Base-by-base conservation (phyloP, 2,329 filamentous ascomycete species). In the Aspergillus uvarum region DNA sequence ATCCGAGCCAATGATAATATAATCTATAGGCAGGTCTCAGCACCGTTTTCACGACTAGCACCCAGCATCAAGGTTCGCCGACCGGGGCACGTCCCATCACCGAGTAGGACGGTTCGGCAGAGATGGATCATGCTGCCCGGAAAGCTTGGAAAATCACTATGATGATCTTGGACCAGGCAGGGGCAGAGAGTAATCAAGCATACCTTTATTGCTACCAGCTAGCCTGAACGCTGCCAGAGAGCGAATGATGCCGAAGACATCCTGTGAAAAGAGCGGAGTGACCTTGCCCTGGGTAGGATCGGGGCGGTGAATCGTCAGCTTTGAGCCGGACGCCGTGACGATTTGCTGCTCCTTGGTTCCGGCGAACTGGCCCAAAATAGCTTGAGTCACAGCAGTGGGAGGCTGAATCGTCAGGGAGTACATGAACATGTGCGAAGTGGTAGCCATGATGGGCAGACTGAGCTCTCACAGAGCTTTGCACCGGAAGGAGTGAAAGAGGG, bases 321-420 rank as follows among this genome's bases (percentile, higher is more conserved):
- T 90, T 62, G 95, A 96, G 63, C 95, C 95, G 55, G 92, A 94
- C 52, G 90, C 94, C 29, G 93, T 94, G 75, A 97, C 87, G 74
- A 99, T 96, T 79, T 97, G 93, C 82, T 99, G 95, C 79, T 97
- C 94, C 80, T 94, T 96, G 65, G 92, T 96, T 67, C 94, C 93
- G 62, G 92, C 89, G 79, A 98, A 98, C 80, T 98, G 94, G 69
- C 95, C 96, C 61, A 96, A 85, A 66, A 97, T 89, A 65, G 95
- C 93, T 79, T 96, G 90, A 54, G 89, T 92, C 72, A 96, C 87
- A 61, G 92, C 90, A 67, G 92, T 93, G 35, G 95, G 91, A 69
- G 91, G 89, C 79, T 97, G 92, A 72, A 99, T 89, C 68, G 95
- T 98, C 81, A 99, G 84, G 72, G 92, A 95, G 82, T 99, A 99